Base-by-base conservation (phyloP, 2,329 filamentous ascomycete genomes). In the Macrophomina tecta region DNA sequence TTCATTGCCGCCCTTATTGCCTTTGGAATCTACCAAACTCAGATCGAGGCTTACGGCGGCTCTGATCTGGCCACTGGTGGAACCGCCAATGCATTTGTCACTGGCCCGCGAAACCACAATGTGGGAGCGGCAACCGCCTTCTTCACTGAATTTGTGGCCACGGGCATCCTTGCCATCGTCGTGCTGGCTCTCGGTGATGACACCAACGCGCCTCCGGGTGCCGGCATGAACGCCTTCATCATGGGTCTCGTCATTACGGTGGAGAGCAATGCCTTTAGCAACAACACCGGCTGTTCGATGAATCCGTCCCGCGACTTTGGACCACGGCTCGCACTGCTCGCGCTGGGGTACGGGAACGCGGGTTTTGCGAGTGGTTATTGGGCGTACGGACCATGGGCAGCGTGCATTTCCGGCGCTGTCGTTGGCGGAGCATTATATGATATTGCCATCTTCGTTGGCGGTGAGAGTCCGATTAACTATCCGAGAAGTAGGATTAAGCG, bases 141-240 rank as follows among this genome's bases (percentile, higher is more conserved):
- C 51, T 79, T 79, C 53, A 78, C 73, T 5, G 78, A 80, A 56
- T 79, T 80, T 38, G 66, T 78, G 1, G 76, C 73, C 1, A 75
- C 75, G 8, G 77, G 73, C 5, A 66, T 71, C 23, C 68, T 70
- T 6, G 68, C 75, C 7, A 72, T 75, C 4, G 73, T 72, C 1
- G 73, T 80, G 30, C 68, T 80, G 12, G 78, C 78, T 0, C 66
- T 80, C 49, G 77, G 80, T 16, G 81, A 82, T 60, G 79, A 82
- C 49, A 74, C 74, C 11, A 83, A 83, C 65, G 76, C 79, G 0
- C 81, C 81, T 2, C 81, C 81, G 1, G 80, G 81, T 1, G 79
- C 80, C 9, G 78, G 78, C 67, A 80, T 78, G 78, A 74, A 77
- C 36, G 73, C 77, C 0, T 78, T 80, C 4, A 70, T 80, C 14